Base-by-base conservation (phyloP, 1,284 basidiomycete genomes). In the Neotropicomus parvogracilis region DNA sequence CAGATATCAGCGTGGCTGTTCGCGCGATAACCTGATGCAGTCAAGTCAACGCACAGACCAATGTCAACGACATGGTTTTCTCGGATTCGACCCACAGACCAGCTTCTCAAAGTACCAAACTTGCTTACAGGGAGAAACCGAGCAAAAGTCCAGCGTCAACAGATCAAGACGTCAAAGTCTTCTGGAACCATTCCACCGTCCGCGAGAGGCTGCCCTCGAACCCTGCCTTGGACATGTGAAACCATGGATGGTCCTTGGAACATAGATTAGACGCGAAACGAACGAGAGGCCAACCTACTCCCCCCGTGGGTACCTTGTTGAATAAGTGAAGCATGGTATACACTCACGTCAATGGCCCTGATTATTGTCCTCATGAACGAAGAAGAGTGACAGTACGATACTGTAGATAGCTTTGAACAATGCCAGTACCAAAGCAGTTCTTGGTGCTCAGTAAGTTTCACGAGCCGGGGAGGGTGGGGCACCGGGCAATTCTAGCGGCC, bases 351-450 rank as follows among this genome's bases (percentile, higher is more conserved):
- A 10, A 54, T 58, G 7, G 21, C 39, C 21, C 51, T 46, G 35
- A 65, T 65, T 3, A 54, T 38, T 5, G 48, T 46, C 17, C 51
- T 38, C 1, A 55, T 57, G 46, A 70, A 52, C 14, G 48, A 44
- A n/a, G 65, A 66, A 6, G 77, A 75, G 45, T 78, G 77, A 46
- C 63, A 67, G 37, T 75, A 59, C 16, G 75, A 65, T 68, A 38
- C 65, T 68, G 39, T 70, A 52, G 40, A 78, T 54, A 24, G 66
- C 48, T 32, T 62, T 57, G 13, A 58, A 57, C 55, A 14, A 62
- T 50, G 11, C 56, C 50, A 26, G 58, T 76, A 26, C 76, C 77
- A 46, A 70, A 73, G 59, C 73, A 78, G 56, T 73, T 77, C 11
- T 72, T 74, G 46, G 14, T 32, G 14, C n/a, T 32, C 29, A 11